Percentiles rank a stretch among this genome's conserved stretches.
phyloP scores from a whole-genome alignment of 805 yeast species.

The Candida nanaspora region DNA sequence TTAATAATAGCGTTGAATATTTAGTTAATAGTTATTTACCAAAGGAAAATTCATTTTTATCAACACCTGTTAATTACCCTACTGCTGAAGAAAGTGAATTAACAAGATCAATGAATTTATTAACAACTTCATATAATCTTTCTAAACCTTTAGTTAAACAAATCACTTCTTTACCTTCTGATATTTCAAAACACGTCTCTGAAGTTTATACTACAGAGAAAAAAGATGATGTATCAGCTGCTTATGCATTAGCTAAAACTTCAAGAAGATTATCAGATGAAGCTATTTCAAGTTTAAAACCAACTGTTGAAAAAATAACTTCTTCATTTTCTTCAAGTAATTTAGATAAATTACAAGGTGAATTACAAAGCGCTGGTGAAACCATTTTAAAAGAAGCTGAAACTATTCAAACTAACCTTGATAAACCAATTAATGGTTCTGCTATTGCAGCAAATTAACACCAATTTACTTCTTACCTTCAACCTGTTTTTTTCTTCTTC shows the following conservation, averaged over 20 bases:
- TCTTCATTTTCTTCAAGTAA: constrained; percentile 8
- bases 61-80: no score
- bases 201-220: constrained; percentile 23
- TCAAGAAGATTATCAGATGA: constrained; percentile 29
- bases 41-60: neutral
- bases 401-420: neutral
- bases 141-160: neutral
- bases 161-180: neutral
- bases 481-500: neutral
- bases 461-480: neutral
- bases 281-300: constrained; percentile 21
- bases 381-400: neutral
- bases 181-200: constrained; percentile 20
- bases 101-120: neutral
- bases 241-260: constrained; percentile 29
- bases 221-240: constrained; percentile 19
- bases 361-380: neutral
- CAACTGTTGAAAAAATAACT: constrained; percentile 17
- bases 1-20: constrained; percentile 1
- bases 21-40: neutral
- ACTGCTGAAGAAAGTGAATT: neutral
- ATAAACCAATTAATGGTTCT: neutral
- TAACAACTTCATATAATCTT: neutral
- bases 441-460: neutral
- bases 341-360: neutral